Conservation (phyloP, 2,329 filamentous ascomycete species). For the Aureobasidium sp. region DNA sequence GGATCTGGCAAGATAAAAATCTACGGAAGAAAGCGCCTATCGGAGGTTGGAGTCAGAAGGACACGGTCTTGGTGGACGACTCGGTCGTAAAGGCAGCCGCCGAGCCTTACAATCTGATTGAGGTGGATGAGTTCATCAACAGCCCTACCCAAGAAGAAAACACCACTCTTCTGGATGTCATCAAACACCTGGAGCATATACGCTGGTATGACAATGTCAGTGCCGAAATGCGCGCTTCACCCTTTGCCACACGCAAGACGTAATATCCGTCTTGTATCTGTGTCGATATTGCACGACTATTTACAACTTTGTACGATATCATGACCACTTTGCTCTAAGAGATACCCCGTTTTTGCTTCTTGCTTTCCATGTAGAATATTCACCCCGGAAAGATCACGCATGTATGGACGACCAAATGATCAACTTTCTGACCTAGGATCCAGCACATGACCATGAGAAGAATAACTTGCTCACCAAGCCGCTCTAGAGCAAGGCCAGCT, state of each 20-base stretch:
- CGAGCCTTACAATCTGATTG: constrained; percentile 77
- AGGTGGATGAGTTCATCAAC: constrained; percentile 65
- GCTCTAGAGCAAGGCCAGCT: too few species aligned
- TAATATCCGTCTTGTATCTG: too few species aligned
- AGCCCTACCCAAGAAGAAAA: background rate
- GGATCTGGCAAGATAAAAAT: constrained; percentile 57
- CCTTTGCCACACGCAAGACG: background rate
- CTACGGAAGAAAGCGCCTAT: constrained; percentile 34
- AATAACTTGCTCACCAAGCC: too few species aligned
- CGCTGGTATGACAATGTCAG: constrained; percentile 3
- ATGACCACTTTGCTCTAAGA: background rate
- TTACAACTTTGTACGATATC: background rate
- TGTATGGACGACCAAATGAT: too few species aligned
- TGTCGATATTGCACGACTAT: background rate
- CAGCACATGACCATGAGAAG: too few species aligned
- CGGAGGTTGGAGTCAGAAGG: constrained; percentile 64
- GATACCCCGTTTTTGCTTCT: too few species aligned
- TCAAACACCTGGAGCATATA: constrained; percentile 3
- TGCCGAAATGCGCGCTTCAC: constrained; percentile 1
- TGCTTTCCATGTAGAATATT: too few species aligned
- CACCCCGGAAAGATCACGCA: too few species aligned
- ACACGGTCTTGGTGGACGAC: constrained; percentile 89
- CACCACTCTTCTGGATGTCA: background rate
- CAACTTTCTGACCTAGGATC: too few species aligned
- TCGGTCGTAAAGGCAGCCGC: constrained; percentile 68